Base-by-base conservation (phyloP, 352 stramenopile genomes). In the Thraustotheca clavata region DNA sequence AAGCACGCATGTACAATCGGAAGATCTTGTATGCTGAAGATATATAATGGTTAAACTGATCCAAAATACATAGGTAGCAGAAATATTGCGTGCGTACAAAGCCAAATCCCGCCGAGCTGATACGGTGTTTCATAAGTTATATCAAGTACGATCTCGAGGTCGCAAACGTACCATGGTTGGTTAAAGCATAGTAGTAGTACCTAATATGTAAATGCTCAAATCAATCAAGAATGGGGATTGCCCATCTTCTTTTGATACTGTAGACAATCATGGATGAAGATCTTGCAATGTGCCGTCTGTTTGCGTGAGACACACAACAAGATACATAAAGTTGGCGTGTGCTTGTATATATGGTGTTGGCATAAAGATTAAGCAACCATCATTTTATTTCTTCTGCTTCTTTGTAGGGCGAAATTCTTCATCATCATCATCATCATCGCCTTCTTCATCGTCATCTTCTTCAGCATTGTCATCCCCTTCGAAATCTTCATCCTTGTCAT, bases 81-180 rank as follows among this genome's bases (percentile, higher is more conserved):
- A 91, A 60, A 85, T 95, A 31, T 66, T 96, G 67, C 80, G 81
- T 27, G 83, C 85, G 22, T 97, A 97, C 75, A 82, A 89, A 68
- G 82, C 78, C n/a, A 76, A 82, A 49, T 91, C 82, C 3, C 74
- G 80, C 32, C 79, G 78, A 3, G 80, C 84, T 3, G 82, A 94
- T 46, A 72, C 78, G 29, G 89, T 83, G 31, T 88, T 96, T 60
- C 77, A 90, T 68, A 91, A 94, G 59, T 80, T 96, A 16, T 82
- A 83, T 32, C 84, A 91, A 65, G 89, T 97, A 59, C 81, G 88
- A 63, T 73, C 90, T 43, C 76, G 89, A 62, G 89, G 89, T 6
- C 81, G 89, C 27, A 97, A 97, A 71, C 86, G 89, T 47, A 91
- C 89, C 24, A 95, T 94, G 79, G 86, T 97, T 57, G 89, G 88